These are phyloP conservation scores for Closterium sp. DNA, from an alignment of 139 green algal species.

Conservation along the genomic window DNA sequence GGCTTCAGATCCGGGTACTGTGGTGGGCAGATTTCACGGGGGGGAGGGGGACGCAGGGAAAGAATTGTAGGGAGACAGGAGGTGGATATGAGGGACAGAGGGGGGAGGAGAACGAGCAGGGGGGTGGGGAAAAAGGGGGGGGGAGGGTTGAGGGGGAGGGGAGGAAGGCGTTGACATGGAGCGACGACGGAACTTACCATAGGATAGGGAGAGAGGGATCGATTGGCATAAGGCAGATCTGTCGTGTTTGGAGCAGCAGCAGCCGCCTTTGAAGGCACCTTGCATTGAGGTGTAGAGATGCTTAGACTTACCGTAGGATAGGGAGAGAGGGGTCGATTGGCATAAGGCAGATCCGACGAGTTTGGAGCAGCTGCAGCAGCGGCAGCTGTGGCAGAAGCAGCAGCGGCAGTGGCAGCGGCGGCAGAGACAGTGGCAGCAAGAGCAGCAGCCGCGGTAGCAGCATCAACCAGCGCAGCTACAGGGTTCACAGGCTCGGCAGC, in stretches of 20 bases:
- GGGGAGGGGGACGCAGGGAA: too few species aligned
- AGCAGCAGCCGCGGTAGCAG: not conserved
- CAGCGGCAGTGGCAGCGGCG: not conserved
- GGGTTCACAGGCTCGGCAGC: not conserved
- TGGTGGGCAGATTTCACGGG: too few species aligned
- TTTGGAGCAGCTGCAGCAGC: constrained; percentile 3
- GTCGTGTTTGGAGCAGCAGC: not conserved
- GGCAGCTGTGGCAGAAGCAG: not conserved
- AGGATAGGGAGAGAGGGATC: not conserved
- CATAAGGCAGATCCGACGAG: not conserved
- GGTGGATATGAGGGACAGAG: too few species aligned
- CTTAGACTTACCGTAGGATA: not conserved
- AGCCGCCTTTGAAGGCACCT: too few species aligned
- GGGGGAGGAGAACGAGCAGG: too few species aligned
- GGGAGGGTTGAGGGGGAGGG: not conserved
- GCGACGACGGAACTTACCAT: too few species aligned
- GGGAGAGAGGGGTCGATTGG: not conserved
- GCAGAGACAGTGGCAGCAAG: not conserved
- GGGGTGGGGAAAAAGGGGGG: not conserved
- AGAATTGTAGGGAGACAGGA: too few species aligned
- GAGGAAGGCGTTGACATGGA: too few species aligned
- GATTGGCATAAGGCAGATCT: not conserved
- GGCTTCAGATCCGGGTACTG: constrained; percentile 46
- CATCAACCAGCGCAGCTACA: not conserved
- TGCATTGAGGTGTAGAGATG: too few species aligned